Base-by-base conservation (phyloP, 2,329 filamentous ascomycete species). In the Fusarium napiforme region DNA sequence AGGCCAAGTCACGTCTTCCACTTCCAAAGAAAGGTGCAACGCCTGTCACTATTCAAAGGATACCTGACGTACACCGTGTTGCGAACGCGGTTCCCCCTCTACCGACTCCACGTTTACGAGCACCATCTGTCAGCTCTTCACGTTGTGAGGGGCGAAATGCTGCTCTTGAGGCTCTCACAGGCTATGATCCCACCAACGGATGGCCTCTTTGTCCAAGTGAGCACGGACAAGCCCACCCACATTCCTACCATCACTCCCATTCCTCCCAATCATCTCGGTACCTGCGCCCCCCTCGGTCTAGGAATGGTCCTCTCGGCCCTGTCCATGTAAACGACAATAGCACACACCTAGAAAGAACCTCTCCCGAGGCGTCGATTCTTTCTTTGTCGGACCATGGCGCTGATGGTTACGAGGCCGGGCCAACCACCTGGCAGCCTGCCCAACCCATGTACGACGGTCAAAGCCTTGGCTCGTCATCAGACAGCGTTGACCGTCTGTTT, bases 401-500 rank as follows among this genome's bases (percentile, higher is more conserved):
- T 55, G 67, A 66, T 57, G 70, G 43, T 47, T 60, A 67, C 30
- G 64, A 72, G 45, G 52, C 23, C 52, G 71, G 52, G 37, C 57
- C 69, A 68, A 64, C 62, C 53, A 56, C 49, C 60, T 71, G 64
- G 46, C 63, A 58, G 47, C 43, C 63, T 42, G 32, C 50, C 39
- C 53, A 64, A n/a, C 60, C 60, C 50, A 57, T 66, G 68, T 72
- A 68, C 39, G 64, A 61, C 64, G 64, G 64, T 66, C 71, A 75
- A 65, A 74, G 68, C 45, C 47, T 57, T 30, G 63, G 71, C 40
- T 66, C 66, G 43, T 76, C 81, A 72, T 82, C 81, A 18, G 79
- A 83, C 43, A 82, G 82, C 64, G 79, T 86, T 7, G 82, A 85
- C 59, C 81, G 84, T 69, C 81, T 89, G 69, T 85, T 87, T 52